A percentile compares a stretch with the other conserved stretches of the same genome.
phyloP scores from a whole-genome alignment of 1,139 yeast species.

The Pichia sp. region DNA sequence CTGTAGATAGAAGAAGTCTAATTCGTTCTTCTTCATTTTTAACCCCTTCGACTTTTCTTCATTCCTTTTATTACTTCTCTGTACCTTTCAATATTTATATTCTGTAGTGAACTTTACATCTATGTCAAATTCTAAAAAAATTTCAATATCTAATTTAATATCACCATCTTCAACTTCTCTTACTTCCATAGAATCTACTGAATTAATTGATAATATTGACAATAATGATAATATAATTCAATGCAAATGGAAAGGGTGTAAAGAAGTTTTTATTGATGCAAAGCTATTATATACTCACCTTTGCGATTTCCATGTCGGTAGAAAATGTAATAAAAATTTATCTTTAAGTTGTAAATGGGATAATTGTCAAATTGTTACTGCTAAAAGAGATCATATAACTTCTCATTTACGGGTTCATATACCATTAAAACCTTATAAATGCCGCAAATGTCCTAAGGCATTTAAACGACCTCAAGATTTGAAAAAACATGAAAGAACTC shows the following conservation, averaged over 20 bases:
- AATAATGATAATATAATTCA: neutral
- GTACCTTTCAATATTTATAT: too few species aligned
- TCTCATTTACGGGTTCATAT: conserved; percentile 93
- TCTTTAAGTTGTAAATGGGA: conserved; percentile 83
- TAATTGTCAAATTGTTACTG: conserved; percentile 68
- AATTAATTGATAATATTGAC: too few species aligned
- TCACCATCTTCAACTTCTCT: too few species aligned
- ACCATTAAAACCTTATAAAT: conserved; percentile 83
- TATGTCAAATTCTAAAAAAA: too few species aligned
- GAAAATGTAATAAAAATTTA: conserved; percentile 77
- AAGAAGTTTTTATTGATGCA: conserved; percentile 51
- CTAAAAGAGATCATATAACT: conserved; percentile 92
- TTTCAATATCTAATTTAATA: too few species aligned
- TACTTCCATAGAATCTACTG: too few species aligned
- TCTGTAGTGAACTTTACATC: too few species aligned
- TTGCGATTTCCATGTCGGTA: conserved; percentile 87
- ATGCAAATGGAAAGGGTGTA: conserved; percentile 75
- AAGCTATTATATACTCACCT: conserved; percentile 76
- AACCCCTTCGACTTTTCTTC: too few species aligned
- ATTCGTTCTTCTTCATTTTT: too few species aligned
- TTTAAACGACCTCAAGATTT: conserved; percentile 96
- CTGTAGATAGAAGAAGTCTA: too few species aligned
- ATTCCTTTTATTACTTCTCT: too few species aligned
- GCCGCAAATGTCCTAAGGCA: conserved; percentile 70
- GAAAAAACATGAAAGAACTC: conserved; percentile 86